These are phyloP conservation scores for Triticum monococcum DNA, from an alignment of 176 grass and related monocot species.

Conservation along the genomic window DNA sequence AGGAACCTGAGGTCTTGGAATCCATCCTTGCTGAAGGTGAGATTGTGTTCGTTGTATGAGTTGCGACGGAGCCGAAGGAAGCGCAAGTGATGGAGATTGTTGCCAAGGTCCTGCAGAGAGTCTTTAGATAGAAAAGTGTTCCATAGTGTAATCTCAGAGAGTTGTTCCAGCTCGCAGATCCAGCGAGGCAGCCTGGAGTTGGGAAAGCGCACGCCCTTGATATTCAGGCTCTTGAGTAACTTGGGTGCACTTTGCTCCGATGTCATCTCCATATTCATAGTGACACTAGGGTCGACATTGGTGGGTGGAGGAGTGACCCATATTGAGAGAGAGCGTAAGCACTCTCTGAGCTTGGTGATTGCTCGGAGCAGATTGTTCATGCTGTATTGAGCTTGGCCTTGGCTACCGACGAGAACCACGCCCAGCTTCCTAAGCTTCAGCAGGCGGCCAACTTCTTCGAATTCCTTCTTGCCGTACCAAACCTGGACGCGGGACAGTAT, in stretches of 20 bases:
- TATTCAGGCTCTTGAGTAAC: neutral
- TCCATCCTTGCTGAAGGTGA: neutral
- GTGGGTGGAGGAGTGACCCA: neutral
- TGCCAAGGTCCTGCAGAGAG: neutral
- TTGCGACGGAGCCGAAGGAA: neutral
- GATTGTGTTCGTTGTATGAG: neutral
- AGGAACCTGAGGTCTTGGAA: slow-evolving; percentile 10
- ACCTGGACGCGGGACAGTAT: neutral
- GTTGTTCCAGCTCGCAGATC: neutral
- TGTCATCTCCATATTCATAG: neutral
- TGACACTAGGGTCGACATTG: neutral
- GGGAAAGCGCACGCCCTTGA: neutral
- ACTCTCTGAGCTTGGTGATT: neutral
- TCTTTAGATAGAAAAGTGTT: neutral
- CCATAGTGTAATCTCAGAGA: neutral
- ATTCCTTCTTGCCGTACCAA: neutral
- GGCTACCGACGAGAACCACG: neutral
- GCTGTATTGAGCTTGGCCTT: neutral
- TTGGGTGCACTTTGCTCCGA: neutral
- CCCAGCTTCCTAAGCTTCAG: neutral
- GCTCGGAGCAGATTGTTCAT: neutral
- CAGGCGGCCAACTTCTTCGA: neutral
- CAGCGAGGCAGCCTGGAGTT: neutral
- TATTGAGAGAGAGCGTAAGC: neutral
- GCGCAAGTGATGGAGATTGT: neutral